These are phyloP conservation scores for Persicaria maculosa DNA, from an alignment of 148 eudicot species.

Conservation along the genomic window DNA sequence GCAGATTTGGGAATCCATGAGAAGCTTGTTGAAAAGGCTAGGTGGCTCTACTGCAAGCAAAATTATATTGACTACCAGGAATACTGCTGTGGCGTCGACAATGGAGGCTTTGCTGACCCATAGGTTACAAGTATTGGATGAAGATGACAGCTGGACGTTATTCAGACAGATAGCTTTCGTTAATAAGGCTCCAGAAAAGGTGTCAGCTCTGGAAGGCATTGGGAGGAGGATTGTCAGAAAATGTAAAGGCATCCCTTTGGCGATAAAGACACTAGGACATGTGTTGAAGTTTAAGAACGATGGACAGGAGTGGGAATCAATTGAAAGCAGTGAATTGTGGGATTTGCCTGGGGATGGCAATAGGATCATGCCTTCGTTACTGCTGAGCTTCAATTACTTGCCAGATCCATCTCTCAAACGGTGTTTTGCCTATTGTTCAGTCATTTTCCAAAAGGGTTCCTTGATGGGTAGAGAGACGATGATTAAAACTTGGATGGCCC, in stretches of 20 bases:
- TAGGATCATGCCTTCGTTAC: background rate
- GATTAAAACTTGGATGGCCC: slow-evolving; percentile 5
- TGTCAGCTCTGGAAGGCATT: background rate
- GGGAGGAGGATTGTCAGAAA: background rate
- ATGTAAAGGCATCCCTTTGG: background rate
- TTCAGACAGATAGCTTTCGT: background rate
- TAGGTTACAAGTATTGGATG: background rate
- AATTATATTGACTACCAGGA: background rate
- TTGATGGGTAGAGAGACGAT: slow-evolving; percentile 1
- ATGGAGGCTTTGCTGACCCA: slow-evolving; percentile 3
- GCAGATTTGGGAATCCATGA: background rate
- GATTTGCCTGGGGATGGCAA: slow-evolving; percentile 5
- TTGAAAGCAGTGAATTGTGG: slow-evolving; percentile 1
- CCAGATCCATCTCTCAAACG: slow-evolving; percentile 1
- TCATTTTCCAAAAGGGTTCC: background rate
- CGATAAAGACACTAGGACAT: slow-evolving; percentile 1
- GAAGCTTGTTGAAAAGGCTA: background rate
- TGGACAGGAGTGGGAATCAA: background rate
- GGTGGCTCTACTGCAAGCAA: background rate
- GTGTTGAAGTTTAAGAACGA: background rate
- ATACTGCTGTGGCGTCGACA: background rate
- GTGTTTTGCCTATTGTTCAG: background rate
- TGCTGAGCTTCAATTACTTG: slow-evolving; percentile 3
- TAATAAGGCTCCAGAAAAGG: background rate
- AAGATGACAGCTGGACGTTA: slow-evolving; percentile 2